Percentiles rank a stretch among this genome's conserved stretches.
Evolutionary conservation across 1,284 basidiomycete species (phyloP).

Genomic region (Coriolopsis trogii): DNA sequence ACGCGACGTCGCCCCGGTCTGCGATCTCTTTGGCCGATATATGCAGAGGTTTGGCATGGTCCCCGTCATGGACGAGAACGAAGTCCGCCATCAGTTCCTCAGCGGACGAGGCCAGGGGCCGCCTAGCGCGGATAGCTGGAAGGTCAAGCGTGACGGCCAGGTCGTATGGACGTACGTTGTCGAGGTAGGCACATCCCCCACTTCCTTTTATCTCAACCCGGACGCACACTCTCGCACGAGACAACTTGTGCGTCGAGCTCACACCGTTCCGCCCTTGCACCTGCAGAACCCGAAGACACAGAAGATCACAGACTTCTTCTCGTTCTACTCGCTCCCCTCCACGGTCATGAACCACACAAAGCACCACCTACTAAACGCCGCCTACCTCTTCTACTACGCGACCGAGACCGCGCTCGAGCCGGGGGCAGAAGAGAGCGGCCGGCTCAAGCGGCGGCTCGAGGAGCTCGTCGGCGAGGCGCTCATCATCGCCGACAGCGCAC

Average conservation of each 20-base stretch:
- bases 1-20: constrained; percentile 75
- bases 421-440: constrained; percentile 58
- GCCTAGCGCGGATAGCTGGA: constrained; percentile 35
- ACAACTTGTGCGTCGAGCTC: too few species aligned
- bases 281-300: constrained; percentile 80
- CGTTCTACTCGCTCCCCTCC: constrained; percentile 96
- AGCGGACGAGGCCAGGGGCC: constrained; percentile 79
- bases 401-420: constrained; percentile 66
- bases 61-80: constrained; percentile 79
- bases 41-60: constrained; percentile 88
- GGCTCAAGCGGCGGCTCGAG: constrained; percentile 73
- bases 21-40: constrained; percentile 78
- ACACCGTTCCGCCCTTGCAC: background rate
- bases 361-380: constrained; percentile 77
- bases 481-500: constrained; percentile 77
- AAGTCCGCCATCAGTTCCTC: constrained; percentile 87
- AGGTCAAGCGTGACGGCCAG: constrained; percentile 68
- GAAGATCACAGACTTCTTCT: constrained; percentile 93
- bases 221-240: too few species aligned
- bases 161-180: constrained; percentile 98
- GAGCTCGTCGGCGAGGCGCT: constrained; percentile 80
- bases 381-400: constrained; percentile 94
- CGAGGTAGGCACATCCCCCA: constrained; percentile 74
- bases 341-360: constrained; percentile 76
- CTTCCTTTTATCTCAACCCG: background rate